Conservation (phyloP, 352 stramenopile genomes). For the Paralagenidium karlingii region DNA sequence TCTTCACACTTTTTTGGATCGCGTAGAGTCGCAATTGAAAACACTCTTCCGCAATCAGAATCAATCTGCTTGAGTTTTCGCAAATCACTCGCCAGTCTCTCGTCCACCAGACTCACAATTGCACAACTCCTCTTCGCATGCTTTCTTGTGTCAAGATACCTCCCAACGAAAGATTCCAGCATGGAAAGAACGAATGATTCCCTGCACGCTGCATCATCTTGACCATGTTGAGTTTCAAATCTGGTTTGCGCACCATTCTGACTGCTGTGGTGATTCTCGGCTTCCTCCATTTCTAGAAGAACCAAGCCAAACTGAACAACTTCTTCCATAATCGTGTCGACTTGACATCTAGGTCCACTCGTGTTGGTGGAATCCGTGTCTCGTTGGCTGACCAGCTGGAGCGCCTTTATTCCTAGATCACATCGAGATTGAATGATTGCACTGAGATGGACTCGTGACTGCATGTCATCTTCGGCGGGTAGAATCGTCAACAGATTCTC, state of each 20-base stretch:
- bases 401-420: constrained; percentile 12
- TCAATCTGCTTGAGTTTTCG: constrained; percentile 28
- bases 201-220: too few relatives aligned
- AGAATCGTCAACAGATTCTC: constrained; percentile 40
- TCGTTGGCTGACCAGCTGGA: constrained; percentile 36
- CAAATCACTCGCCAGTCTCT: constrained; percentile 32
- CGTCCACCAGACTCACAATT: too few relatives aligned
- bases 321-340: constrained; percentile 35
- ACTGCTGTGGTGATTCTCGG: too few relatives aligned
- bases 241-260: too few relatives aligned
- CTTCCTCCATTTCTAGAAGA: constrained; percentile 28
- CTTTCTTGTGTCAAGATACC: too few relatives aligned
- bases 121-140: too few relatives aligned
- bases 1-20: constrained; percentile 22
- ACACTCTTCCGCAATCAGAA: constrained; percentile 28
- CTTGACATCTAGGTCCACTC: too few relatives aligned
- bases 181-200: constrained; percentile 19
- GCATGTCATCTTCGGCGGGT: background rate
- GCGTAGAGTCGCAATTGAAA: constrained; percentile 35
- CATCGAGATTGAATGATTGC: constrained; percentile 5
- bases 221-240: too few relatives aligned
- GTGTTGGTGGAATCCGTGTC: too few relatives aligned
- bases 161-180: constrained; percentile 17
- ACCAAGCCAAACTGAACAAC: constrained; percentile 24
- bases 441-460: background rate